A percentile compares a stretch with the other conserved stretches of the same genome.
These are phyloP conservation scores for Cucurbita moschata DNA, from an alignment of 306 rosid species.

Conservation along the genomic window DNA sequence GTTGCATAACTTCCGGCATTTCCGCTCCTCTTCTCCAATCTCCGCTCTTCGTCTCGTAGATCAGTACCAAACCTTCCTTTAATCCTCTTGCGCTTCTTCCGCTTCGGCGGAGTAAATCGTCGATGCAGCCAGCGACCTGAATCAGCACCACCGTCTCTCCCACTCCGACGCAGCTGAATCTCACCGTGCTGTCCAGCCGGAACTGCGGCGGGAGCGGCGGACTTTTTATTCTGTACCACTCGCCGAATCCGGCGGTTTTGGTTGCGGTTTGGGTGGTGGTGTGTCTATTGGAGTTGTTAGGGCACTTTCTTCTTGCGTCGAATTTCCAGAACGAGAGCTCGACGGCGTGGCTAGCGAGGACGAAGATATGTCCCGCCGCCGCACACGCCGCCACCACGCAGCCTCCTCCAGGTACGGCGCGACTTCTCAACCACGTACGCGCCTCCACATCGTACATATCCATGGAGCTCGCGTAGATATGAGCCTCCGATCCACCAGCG, in stretches of 20 bases:
- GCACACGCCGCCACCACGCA: constrained; percentile 67
- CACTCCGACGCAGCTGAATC: constrained; percentile 49
- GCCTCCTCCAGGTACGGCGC: constrained; percentile 46
- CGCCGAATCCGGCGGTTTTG: constrained; percentile 23
- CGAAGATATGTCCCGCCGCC: constrained; percentile 20
- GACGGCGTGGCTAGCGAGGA: constrained; percentile 57
- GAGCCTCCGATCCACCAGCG: constrained; percentile 22
- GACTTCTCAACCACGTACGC: constrained; percentile 45
- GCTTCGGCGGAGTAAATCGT: constrained; percentile 19
- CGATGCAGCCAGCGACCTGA: constrained; percentile 31
- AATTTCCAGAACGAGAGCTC: constrained; percentile 69
- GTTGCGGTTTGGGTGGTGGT: neutral
- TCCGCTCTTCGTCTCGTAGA: constrained; percentile 26
- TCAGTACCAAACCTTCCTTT: constrained; percentile 38
- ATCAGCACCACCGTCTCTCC: constrained; percentile 45
- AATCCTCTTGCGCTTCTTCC: constrained; percentile 26
- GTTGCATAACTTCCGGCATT: constrained; percentile 44
- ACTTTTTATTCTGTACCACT: constrained; percentile 48
- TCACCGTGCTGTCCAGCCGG: constrained; percentile 41
- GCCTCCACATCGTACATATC: constrained; percentile 56
- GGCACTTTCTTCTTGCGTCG: constrained; percentile 21
- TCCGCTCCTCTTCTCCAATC: constrained; percentile 45
- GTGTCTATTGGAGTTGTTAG: neutral
- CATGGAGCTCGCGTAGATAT: constrained; percentile 60
- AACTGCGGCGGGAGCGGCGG: constrained; percentile 46